Base-by-base conservation (phyloP, 495 filamentous ascomycete species). In the Penicillium coprophilum region DNA sequence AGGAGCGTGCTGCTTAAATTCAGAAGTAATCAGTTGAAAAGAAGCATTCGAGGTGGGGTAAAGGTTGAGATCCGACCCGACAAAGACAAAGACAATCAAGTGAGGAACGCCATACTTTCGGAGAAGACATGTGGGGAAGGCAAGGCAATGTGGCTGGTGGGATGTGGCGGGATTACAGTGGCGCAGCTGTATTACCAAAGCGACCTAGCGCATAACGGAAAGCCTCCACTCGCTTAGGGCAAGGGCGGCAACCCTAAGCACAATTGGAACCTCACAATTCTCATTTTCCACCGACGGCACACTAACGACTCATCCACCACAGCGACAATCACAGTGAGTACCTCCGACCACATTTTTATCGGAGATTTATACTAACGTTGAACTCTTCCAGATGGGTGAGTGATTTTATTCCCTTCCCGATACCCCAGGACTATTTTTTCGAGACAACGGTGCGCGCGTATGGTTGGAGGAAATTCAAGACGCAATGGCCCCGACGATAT, bases 261-360 rank as follows among this genome's bases (percentile, higher is more conserved):
- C 70, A 70, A 68, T 73, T 34, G 39, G 66, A 71, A 76, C 57
- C 69, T 73, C 75, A 76, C 70, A 79, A 75, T 73, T 70, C 74
- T 69, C 67, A 68, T 72, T 67, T 75, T 75, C 71, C 61, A 46
- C 68, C 67, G 64, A 69, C 66, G 64, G 68, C 70, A 68, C 69
- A 77, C 62, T 63, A 63, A 65, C 63, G 73, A 78, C 72, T 75
- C 69, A 72, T 76, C 72, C 72, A 80, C 77, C 71, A 76, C 74
- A 77, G 74, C 78, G 74, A 77, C 77, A 75, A 77, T 73, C 74
- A 83, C 71, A 82, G 80, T 83, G 61, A 75, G 80, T 78, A 60
- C 54, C 58, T 44, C 49, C 24, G 34, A 48, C 20, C 51, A 46
- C 48, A 56, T 53, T 46, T 32, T 34, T 50, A 31, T 47, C 13